Evolutionary conservation across 1,139 yeast species (phyloP).

Genomic region (Debaryomycetaceae sp.): DNA sequence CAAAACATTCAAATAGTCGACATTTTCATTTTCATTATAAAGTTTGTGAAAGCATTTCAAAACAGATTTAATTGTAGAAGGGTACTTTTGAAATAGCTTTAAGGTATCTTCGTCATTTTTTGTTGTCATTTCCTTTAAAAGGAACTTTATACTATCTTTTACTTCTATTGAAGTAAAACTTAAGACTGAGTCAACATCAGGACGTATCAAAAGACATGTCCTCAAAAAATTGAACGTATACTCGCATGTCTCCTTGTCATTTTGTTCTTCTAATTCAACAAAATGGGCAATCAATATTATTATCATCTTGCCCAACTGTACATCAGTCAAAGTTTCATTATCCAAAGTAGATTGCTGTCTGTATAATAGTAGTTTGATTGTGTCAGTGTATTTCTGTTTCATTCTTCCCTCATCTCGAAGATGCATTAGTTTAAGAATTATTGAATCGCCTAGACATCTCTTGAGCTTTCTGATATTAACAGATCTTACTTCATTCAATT

Average conservation of each 20-base stretch:
- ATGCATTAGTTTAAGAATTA: conserved; percentile 24
- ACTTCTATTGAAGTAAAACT: conserved; percentile 16
- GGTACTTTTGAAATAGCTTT: conserved; percentile 24
- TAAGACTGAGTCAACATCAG: conserved; percentile 12
- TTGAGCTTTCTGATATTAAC: conserved; percentile 16
- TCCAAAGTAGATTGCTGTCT: conserved; percentile 42
- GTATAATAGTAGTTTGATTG: conserved; percentile 36
- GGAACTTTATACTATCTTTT: conserved; percentile 29
- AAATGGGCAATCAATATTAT: conserved; percentile 29
- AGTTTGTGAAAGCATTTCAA: conserved; percentile 21
- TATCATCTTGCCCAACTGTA: conserved; percentile 29
- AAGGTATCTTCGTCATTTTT: conserved; percentile 41
- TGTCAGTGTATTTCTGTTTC: conserved; percentile 15
- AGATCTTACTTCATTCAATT: conserved; percentile 16
- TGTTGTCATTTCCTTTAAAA: conserved; percentile 13
- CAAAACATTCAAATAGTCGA: conserved; percentile 23
- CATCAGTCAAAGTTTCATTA: conserved; percentile 26
- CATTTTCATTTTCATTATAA: conserved; percentile 17
- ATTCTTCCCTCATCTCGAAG: conserved; percentile 13
- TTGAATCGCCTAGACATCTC: conserved; percentile 25
- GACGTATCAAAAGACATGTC: conserved; percentile 31
- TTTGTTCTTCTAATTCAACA: conserved; percentile 16
- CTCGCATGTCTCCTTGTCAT: conserved; percentile 18
- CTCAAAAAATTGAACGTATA: conserved; percentile 37
- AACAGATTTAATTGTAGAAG: conserved; percentile 28